Evolutionary conservation across 345 rosid species (phyloP).

Genomic region (Excoecaria cochinchinensis): DNA sequence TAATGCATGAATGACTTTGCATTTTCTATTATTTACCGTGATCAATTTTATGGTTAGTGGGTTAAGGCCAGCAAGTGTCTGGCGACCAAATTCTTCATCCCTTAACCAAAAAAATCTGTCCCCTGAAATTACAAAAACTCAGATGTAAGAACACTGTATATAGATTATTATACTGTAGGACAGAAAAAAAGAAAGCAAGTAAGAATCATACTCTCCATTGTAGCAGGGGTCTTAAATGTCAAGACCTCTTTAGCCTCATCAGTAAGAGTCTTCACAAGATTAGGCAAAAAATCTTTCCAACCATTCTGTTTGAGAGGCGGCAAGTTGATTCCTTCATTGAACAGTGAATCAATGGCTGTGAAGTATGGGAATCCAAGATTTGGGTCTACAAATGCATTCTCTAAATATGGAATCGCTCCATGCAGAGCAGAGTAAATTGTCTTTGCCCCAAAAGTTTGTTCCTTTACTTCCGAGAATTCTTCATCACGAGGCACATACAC

Average conservation of each 20-base stretch:
- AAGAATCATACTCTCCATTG: constrained; percentile 43
- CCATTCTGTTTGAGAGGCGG: constrained; percentile 32
- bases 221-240: constrained; percentile 54
- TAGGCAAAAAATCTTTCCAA: constrained; percentile 47
- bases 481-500: constrained; percentile 85
- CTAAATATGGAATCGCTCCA: constrained; percentile 53
- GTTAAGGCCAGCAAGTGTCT: constrained; percentile 76
- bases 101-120: constrained; percentile 71
- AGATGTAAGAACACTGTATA: not conserved
- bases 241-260: constrained; percentile 42
- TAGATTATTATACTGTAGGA: too few relatives aligned
- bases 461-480: constrained; percentile 54
- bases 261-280: constrained; percentile 43
- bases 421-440: constrained; percentile 61
- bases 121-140: constrained; percentile 37
- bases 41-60: constrained; percentile 53
- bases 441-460: constrained; percentile 53
- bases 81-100: constrained; percentile 78
- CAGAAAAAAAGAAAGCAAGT: not conserved
- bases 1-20: too few relatives aligned
- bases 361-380: constrained; percentile 59
- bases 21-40: constrained; percentile 32
- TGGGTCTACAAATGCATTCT: constrained; percentile 38
- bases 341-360: constrained; percentile 59
- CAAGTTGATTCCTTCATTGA: constrained; percentile 55